These are phyloP conservation scores for Rhodamnia rubescens DNA, from an alignment of 345 rosid genomes.

Conservation along the genomic window DNA sequence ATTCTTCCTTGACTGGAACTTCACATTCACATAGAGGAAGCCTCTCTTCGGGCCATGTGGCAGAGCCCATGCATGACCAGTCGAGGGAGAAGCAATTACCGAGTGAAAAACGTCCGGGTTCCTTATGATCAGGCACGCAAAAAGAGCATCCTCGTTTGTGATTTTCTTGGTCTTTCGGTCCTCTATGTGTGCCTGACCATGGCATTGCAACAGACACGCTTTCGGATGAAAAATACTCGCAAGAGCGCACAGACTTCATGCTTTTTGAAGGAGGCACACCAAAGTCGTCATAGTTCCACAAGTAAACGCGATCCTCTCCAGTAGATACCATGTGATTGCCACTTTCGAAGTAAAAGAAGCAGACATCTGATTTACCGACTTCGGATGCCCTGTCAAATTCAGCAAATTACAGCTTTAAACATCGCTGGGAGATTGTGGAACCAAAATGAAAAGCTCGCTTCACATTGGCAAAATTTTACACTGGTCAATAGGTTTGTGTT, in stretches of 20 bases:
- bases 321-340: slow-evolving; percentile 74
- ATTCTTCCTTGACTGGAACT: neutral
- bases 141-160: neutral
- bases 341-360: slow-evolving; percentile 58
- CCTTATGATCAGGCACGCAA: slow-evolving; percentile 5
- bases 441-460: neutral
- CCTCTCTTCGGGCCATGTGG: slow-evolving; percentile 95
- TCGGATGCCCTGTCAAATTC: slow-evolving; percentile 37
- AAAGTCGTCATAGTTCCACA: slow-evolving; percentile 48
- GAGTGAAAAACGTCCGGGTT: slow-evolving; percentile 33
- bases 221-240: slow-evolving; percentile 59
- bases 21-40: slow-evolving; percentile 45
- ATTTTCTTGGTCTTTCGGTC: neutral
- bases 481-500: neutral
- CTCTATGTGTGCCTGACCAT: slow-evolving; percentile 35
- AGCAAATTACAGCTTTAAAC: neutral
- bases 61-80: slow-evolving; percentile 35
- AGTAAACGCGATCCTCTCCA: slow-evolving; percentile 67
- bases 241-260: slow-evolving; percentile 34
- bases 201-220: slow-evolving; percentile 58
- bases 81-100: slow-evolving; percentile 48
- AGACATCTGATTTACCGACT: slow-evolving; percentile 61
- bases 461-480: neutral
- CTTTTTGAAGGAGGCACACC: slow-evolving; percentile 22
- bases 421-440: neutral